These are phyloP conservation scores for Alternaria sp. DNA, from an alignment of 2,329 filamentous ascomycete species.

Conservation along the genomic window DNA sequence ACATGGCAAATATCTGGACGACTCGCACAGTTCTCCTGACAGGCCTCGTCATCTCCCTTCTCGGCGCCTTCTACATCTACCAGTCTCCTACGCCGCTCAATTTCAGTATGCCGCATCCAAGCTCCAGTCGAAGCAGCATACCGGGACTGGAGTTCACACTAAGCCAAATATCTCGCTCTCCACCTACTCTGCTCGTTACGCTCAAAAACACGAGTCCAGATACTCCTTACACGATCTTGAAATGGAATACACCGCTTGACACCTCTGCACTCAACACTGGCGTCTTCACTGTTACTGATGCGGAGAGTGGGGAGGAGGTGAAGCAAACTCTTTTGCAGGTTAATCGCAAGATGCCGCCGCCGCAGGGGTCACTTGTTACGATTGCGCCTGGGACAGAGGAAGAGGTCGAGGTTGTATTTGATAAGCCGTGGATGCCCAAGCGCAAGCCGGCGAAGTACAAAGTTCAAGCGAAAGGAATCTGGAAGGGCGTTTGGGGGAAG, in stretches of 20 bases:
- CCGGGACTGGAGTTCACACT: conserved; percentile 40
- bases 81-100: conserved; percentile 23
- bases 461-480: conserved; percentile 42
- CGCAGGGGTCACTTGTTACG: conserved; percentile 44
- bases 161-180: conserved; percentile 36
- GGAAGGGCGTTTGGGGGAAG: conserved; percentile 47
- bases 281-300: conserved; percentile 44
- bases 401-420: conserved; percentile 45
- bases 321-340: conserved; percentile 42
- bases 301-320: conserved; percentile 34
- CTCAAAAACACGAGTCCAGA: conserved; percentile 46
- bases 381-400: conserved; percentile 43
- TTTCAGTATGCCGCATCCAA: conserved; percentile 31
- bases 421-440: conserved; percentile 48
- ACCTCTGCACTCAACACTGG: conserved; percentile 46
- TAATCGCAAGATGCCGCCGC: conserved; percentile 47
- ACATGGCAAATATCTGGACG: conserved; percentile 36
- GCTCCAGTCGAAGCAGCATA: conserved; percentile 11
- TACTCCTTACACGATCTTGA: conserved; percentile 46
- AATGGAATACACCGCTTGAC: conserved; percentile 53
- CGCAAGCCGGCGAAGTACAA: conserved; percentile 46
- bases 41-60: conserved; percentile 31
- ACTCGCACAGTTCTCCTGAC: conserved; percentile 34
- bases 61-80: conserved; percentile 41
- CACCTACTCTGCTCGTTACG: conserved; percentile 44